phyloP scores from a whole-genome alignment of 345 rosid genomes.

The Arabidopsis suecica region DNA sequence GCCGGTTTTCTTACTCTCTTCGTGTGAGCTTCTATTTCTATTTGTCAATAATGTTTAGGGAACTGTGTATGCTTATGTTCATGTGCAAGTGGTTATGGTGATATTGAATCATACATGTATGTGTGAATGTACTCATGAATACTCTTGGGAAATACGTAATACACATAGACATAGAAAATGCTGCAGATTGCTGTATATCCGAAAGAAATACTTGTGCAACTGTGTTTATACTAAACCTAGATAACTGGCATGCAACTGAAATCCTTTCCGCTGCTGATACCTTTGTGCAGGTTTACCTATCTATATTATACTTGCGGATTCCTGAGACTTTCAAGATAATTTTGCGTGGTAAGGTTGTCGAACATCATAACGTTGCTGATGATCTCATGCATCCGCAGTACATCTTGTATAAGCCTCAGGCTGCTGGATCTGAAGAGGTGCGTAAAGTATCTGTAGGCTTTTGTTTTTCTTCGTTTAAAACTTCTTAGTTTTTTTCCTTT shows the following conservation, averaged over 20 bases:
- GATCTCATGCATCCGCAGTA: slow-evolving; percentile 82
- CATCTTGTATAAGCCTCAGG: slow-evolving; percentile 85
- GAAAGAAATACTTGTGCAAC: slow-evolving; percentile 4
- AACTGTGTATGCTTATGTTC: slow-evolving; percentile 26
- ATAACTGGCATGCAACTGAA: slow-evolving; percentile 23
- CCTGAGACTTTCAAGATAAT: slow-evolving; percentile 72
- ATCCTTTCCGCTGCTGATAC: slow-evolving; percentile 20
- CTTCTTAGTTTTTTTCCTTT: slow-evolving; percentile 14
- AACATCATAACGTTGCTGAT: slow-evolving; percentile 85
- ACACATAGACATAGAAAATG: slow-evolving; percentile 21
- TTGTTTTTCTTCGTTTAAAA: slow-evolving; percentile 27
- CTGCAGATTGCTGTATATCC: slow-evolving; percentile 14
- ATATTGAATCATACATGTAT: slow-evolving; percentile 16
- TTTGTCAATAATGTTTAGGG: background rate
- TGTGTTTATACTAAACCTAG: background rate
- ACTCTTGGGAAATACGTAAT: slow-evolving; percentile 4
- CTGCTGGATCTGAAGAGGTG: slow-evolving; percentile 73
- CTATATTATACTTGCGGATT: slow-evolving; percentile 82
- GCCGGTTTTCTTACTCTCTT: slow-evolving; percentile 68
- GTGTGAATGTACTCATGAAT: slow-evolving; percentile 20
- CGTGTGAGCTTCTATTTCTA: slow-evolving; percentile 63
- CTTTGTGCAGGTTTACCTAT: slow-evolving; percentile 68
- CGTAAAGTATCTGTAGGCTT: slow-evolving; percentile 9
- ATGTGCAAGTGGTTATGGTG: slow-evolving; percentile 4
- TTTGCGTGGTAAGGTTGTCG: slow-evolving; percentile 74